Conservation (phyloP, 306 rosid species). For the Begonia fuchsioides region DNA sequence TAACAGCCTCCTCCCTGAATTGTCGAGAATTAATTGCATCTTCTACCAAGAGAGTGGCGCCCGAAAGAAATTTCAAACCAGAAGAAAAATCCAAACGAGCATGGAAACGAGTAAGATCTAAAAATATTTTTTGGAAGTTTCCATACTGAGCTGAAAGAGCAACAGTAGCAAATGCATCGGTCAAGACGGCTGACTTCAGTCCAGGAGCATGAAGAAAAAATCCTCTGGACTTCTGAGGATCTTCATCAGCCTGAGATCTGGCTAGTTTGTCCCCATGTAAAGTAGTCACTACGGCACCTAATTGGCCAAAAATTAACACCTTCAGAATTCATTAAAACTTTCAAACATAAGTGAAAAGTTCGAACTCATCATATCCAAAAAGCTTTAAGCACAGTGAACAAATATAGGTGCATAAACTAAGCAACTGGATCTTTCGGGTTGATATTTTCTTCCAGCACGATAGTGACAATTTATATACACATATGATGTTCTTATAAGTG, state of each 20-base stretch:
- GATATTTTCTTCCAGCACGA: too few species aligned
- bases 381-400: too few species aligned
- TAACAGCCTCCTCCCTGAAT: conserved; percentile 45
- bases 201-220: conserved; percentile 28
- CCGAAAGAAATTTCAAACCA: conserved; percentile 58
- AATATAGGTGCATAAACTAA: too few species aligned
- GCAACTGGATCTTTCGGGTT: too few species aligned
- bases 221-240: conserved; percentile 31
- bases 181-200: conserved; percentile 41
- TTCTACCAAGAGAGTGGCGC: conserved; percentile 46
- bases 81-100: conserved; percentile 67
- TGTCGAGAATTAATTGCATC: conserved; percentile 49
- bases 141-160: conserved; percentile 74
- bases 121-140: conserved; percentile 51
- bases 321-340: background rate
- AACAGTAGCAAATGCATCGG: conserved; percentile 53
- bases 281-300: conserved; percentile 58
- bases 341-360: too few species aligned
- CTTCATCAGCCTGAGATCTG: conserved; percentile 25
- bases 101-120: conserved; percentile 72
- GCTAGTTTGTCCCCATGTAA: conserved; percentile 38
- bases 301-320: background rate
- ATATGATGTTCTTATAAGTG: too few species aligned
- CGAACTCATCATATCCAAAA: background rate
- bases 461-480: too few species aligned